Evolutionary conservation across 805 yeast genomes (phyloP).

Genomic region (Candida caryicola): DNA sequence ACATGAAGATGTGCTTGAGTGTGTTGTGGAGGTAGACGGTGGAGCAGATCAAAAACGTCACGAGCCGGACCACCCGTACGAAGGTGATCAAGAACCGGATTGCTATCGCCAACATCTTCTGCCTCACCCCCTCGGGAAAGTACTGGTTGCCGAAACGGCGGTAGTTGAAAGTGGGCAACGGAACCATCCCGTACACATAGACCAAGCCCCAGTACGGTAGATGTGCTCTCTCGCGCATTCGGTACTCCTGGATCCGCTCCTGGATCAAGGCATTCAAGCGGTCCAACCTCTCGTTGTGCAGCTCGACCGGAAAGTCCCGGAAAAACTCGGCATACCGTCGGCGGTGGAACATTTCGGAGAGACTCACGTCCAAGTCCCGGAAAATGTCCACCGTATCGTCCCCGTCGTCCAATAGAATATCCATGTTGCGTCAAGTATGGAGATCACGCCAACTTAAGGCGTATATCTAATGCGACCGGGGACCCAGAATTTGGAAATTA

Average conservation of each 20-base stretch:
- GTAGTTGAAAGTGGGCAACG: constrained; percentile 16
- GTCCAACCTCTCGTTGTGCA: constrained; percentile 1
- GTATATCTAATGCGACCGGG: too few species aligned
- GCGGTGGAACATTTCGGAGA: constrained; percentile 18
- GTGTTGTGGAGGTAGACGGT: constrained; percentile 14
- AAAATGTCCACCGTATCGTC: constrained; percentile 18
- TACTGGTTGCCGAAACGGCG: constrained; percentile 15
- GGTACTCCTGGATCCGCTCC: neutral
- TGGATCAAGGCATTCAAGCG: neutral
- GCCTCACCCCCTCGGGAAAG: constrained; percentile 6
- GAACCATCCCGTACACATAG: constrained; percentile 1
- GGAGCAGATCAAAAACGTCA: constrained; percentile 10
- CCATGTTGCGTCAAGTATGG: too few species aligned
- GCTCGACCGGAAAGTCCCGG: constrained; percentile 2
- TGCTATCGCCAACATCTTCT: too few species aligned
- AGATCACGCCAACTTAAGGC: too few species aligned
- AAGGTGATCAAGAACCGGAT: neutral
- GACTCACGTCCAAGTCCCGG: constrained; percentile 19
- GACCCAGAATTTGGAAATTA: too few species aligned
- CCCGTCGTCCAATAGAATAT: too few species aligned
- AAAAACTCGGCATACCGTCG: constrained; percentile 14
- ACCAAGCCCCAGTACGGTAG: constrained; percentile 8
- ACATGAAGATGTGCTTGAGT: constrained; percentile 18
- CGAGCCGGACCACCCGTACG: constrained; percentile 9
- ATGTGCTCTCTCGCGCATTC: neutral